Conservation (phyloP, 2,329 filamentous ascomycete genomes). For the Paramyrothecium sp. region DNA sequence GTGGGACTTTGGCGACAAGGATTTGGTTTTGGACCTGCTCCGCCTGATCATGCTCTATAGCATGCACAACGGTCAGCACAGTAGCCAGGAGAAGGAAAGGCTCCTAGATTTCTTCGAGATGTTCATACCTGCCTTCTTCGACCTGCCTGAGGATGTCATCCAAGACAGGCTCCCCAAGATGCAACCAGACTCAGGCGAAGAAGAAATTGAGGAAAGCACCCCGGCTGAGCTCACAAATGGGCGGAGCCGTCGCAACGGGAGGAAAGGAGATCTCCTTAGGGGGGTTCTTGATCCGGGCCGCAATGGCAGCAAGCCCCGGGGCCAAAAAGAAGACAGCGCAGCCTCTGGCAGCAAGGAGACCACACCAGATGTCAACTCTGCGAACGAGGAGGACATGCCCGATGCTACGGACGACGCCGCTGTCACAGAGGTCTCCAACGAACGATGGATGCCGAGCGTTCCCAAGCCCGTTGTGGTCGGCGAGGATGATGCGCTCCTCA, state of each 20-base stretch:
- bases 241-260: constrained; percentile 68
- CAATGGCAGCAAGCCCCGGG: constrained; percentile 67
- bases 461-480: constrained; percentile 54
- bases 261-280: constrained; percentile 78
- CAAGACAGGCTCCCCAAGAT: constrained; percentile 66
- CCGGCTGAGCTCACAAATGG: constrained; percentile 70
- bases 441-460: constrained; percentile 63
- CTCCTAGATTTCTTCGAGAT: constrained; percentile 74
- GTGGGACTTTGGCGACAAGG: constrained; percentile 71
- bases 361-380: constrained; percentile 79
- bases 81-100: constrained; percentile 70
- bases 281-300: constrained; percentile 80
- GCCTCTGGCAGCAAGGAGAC: constrained; percentile 81
- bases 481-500: constrained; percentile 52
- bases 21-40: constrained; percentile 62
- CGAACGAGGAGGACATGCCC: constrained; percentile 72
- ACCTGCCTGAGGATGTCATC: constrained; percentile 68
- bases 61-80: constrained; percentile 67
- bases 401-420: constrained; percentile 57
- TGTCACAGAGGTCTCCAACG: constrained; percentile 62
- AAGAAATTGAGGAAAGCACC: constrained; percentile 72
- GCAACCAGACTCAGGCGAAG: constrained; percentile 69
- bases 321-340: constrained; percentile 77
- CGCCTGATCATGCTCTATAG: constrained; percentile 65
- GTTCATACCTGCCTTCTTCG: constrained; percentile 76